These are phyloP conservation scores for Didymella sp. DNA, from an alignment of 2,329 filamentous ascomycete species.

Conservation along the genomic window DNA sequence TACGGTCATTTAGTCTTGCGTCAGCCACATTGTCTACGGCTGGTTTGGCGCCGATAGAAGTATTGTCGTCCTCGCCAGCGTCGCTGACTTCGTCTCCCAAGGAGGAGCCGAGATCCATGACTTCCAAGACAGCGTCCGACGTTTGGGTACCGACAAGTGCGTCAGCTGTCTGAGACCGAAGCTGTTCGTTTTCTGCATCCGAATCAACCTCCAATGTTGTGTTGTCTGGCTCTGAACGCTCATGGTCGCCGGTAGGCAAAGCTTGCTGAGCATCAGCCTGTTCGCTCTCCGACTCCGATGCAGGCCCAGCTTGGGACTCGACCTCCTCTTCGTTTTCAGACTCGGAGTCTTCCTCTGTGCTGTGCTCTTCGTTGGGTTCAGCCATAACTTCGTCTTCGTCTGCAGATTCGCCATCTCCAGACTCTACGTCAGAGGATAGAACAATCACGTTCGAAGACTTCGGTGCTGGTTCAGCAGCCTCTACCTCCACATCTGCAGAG, in stretches of 20 bases:
- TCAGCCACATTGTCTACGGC: neutral
- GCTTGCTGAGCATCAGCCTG: neutral
- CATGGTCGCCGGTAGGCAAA: neutral
- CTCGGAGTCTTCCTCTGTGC: neutral
- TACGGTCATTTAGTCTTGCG: neutral
- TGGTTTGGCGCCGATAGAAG: neutral
- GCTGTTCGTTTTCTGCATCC: neutral
- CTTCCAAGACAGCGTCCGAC: constrained; percentile 18
- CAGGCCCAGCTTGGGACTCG: neutral
- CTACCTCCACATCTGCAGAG: neutral
- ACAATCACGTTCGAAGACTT: neutral
- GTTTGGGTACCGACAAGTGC: constrained; percentile 4
- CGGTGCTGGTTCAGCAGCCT: neutral
- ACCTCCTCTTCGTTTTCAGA: neutral
- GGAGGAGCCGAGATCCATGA: constrained; percentile 36
- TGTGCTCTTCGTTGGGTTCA: neutral
- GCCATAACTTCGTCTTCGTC: neutral
- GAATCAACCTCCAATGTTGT: neutral
- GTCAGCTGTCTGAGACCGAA: neutral
- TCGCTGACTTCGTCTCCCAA: constrained; percentile 16
- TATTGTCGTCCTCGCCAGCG: neutral
- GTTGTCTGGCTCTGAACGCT: neutral
- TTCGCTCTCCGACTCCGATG: neutral
- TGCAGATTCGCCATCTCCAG: neutral
- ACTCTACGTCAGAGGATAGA: constrained; percentile 7